Conservation (phyloP, 2,329 filamentous ascomycete species). For the Thelonectria blattea region DNA sequence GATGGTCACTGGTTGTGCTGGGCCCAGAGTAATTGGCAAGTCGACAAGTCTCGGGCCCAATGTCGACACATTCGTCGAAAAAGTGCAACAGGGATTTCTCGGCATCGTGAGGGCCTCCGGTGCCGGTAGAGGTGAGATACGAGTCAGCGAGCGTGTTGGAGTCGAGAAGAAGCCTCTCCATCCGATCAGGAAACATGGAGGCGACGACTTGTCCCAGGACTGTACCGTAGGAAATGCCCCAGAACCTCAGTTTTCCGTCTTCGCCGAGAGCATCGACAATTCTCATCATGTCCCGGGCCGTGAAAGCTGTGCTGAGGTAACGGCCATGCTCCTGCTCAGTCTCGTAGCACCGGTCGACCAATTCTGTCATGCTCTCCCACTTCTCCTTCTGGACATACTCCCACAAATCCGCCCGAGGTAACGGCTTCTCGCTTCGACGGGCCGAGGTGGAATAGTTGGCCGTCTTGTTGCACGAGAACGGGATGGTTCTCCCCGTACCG, state of each 20-base stretch:
- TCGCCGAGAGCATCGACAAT: conserved; percentile 46
- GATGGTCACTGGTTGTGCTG: conserved; percentile 1
- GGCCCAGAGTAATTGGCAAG: conserved; percentile 8
- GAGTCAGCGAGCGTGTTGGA: conserved; percentile 18
- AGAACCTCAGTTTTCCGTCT: conserved; percentile 43
- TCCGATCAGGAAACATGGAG: conserved; percentile 21
- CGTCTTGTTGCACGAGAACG: conserved; percentile 17
- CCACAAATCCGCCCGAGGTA: conserved; percentile 18
- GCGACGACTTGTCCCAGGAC: conserved; percentile 21
- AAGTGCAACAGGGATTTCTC: conserved; percentile 22
- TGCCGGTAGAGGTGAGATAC: conserved; percentile 18
- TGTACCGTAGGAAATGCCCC: conserved; percentile 34
- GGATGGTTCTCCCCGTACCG: conserved; percentile 29
- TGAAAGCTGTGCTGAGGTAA: conserved; percentile 42
- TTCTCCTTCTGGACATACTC: conserved; percentile 1
- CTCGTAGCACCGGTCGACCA: conserved; percentile 32
- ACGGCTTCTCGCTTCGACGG: conserved; percentile 15
- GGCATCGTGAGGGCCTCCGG: conserved; percentile 20
- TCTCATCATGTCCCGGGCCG: conserved; percentile 47
- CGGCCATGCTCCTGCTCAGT: conserved; percentile 32
- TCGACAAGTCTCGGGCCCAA: background rate
- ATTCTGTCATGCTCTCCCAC: background rate
- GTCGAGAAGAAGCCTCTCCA: conserved; percentile 26
- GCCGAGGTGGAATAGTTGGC: background rate
- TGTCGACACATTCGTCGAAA: conserved; percentile 21